Conservation (phyloP, 148 eudicot genomes). For the Beta vulgaris region DNA sequence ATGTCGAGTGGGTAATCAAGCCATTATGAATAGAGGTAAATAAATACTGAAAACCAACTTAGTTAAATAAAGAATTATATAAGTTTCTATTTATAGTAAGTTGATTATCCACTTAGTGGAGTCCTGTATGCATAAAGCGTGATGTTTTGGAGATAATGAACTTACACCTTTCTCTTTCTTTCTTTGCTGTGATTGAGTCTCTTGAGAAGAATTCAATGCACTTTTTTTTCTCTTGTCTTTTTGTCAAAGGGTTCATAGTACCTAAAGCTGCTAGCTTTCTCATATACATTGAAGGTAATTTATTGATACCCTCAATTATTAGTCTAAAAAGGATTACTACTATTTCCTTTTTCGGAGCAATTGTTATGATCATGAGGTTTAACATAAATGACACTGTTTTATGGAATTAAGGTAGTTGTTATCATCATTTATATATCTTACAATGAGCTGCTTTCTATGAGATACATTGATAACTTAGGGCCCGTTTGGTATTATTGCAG, state of each 20-base stretch:
- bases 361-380: neutral
- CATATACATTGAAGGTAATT: constrained; percentile 58
- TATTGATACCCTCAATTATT: constrained; percentile 50
- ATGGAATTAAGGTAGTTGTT: neutral
- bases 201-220: constrained; percentile 54
- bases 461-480: too few relatives aligned
- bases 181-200: constrained; percentile 37
- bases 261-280: constrained; percentile 50
- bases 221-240: constrained; percentile 28
- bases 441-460: too few relatives aligned
- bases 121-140: too few relatives aligned
- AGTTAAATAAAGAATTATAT: too few relatives aligned
- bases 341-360: constrained; percentile 1
- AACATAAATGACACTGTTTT: neutral
- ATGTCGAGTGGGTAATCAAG: too few relatives aligned
- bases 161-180: neutral
- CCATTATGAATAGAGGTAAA: too few relatives aligned
- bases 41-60: too few relatives aligned
- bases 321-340: constrained; percentile 10
- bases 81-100: too few relatives aligned
- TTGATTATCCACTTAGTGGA: too few relatives aligned
- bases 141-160: constrained; percentile 13
- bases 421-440: neutral
- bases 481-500: too few relatives aligned
- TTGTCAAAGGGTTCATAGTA: constrained; percentile 53